These are phyloP conservation scores for Pelargonium fulgidum DNA, from an alignment of 441 rosid species.

Conservation along the genomic window DNA sequence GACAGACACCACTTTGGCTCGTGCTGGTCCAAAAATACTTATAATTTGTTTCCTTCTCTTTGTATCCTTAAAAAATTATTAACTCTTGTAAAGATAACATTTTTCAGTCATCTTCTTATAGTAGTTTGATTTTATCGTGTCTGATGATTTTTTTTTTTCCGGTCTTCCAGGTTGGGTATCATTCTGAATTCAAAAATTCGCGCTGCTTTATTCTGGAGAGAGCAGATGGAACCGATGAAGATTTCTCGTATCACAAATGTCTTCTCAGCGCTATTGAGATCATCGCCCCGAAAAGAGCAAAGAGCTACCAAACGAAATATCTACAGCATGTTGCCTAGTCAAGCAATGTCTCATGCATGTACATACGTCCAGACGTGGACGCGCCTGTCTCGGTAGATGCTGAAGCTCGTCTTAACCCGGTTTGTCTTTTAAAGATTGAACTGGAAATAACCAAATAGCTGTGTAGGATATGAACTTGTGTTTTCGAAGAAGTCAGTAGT, in stretches of 20 bases:
- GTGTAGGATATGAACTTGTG: too few relatives aligned
- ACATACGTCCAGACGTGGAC: background rate
- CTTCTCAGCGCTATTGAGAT: slow-evolving; percentile 61
- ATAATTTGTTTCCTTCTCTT: too few relatives aligned
- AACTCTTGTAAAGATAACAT: background rate
- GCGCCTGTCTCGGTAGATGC: too few relatives aligned
- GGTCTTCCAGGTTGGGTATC: slow-evolving; percentile 50
- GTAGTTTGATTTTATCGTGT: background rate
- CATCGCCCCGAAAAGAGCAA: slow-evolving; percentile 53
- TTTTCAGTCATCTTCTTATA: background rate
- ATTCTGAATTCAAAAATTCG: slow-evolving; percentile 41
- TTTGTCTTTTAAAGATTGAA: background rate
- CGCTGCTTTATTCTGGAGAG: slow-evolving; percentile 73
- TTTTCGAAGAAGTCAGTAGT: too few relatives aligned
- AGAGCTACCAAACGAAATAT: slow-evolving; percentile 42
- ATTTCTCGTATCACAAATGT: slow-evolving; percentile 86
- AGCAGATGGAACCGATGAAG: slow-evolving; percentile 61
- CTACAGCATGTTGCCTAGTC: slow-evolving; percentile 12
- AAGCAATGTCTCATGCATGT: slow-evolving; percentile 14
- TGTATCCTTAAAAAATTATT: background rate
- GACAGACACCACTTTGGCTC: background rate
- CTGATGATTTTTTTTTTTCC: background rate
- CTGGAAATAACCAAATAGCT: too few relatives aligned
- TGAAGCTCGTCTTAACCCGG: background rate
- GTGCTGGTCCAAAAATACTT: too few relatives aligned